phyloP scores from a whole-genome alignment of 352 stramenopile species.

The Pythium vanterpoolii region DNA sequence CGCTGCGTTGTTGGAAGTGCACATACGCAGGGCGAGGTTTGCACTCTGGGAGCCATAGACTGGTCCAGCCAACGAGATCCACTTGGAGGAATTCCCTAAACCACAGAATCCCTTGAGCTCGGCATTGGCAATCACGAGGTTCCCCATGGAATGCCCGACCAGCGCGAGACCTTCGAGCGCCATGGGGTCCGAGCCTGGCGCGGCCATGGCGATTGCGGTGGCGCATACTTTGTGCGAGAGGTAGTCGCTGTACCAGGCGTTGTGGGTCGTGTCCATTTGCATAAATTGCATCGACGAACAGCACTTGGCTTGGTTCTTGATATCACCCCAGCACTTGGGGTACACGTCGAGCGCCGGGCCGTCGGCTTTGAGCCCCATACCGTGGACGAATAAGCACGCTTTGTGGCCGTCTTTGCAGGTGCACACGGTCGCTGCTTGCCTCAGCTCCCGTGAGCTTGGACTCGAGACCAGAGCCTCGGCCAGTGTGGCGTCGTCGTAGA shows the following conservation, averaged over 20 bases:
- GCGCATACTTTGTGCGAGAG: slow-evolving; percentile 22
- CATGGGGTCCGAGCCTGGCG: slow-evolving; percentile 7
- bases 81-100: slow-evolving; percentile 30
- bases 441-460: too few species aligned
- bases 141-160: slow-evolving; percentile 49
- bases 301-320: slow-evolving; percentile 27
- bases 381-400: slow-evolving; percentile 35
- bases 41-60: slow-evolving; percentile 33
- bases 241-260: slow-evolving; percentile 23
- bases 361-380: slow-evolving; percentile 19
- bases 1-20: slow-evolving; percentile 11
- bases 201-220: slow-evolving; percentile 9
- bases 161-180: slow-evolving; percentile 30
- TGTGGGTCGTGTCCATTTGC: slow-evolving; percentile 29
- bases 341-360: slow-evolving; percentile 2
- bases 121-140: slow-evolving; percentile 31
- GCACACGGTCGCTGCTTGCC: background rate
- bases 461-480: too few species aligned
- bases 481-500: too few species aligned
- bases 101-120: slow-evolving; percentile 28
- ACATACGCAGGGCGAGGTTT: slow-evolving; percentile 13
- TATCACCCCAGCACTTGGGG: slow-evolving; percentile 26
- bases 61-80: slow-evolving; percentile 34
- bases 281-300: slow-evolving; percentile 31
- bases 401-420: slow-evolving; percentile 22